These are phyloP conservation scores for Rubroshorea leprosula DNA, from an alignment of 345 rosid species.

Conservation along the genomic window DNA sequence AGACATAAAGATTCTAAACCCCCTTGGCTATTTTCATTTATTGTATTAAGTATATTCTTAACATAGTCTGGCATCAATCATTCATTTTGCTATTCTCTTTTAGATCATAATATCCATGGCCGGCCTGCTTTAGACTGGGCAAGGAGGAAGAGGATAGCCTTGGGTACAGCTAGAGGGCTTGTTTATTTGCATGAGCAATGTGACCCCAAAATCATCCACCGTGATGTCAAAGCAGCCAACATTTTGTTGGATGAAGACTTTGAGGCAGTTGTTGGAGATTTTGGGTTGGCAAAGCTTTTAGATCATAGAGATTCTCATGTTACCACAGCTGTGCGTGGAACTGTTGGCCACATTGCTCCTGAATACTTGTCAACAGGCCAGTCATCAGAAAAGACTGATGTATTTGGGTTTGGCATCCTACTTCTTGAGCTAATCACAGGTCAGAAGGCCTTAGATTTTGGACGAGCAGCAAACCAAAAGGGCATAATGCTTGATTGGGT, in stretches of 20 bases:
- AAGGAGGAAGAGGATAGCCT: neutral
- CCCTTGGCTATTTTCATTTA: no score
- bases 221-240: neutral
- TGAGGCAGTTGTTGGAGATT: neutral
- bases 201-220: neutral
- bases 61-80: no score
- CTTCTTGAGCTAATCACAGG: neutral
- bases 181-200: neutral
- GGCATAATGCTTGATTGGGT: neutral
- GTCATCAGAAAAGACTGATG: conserved; percentile 5
- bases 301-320: neutral
- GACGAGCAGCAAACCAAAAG: neutral
- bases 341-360: neutral
- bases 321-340: neutral
- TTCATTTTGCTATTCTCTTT: neutral
- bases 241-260: neutral
- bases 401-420: neutral
- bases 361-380: neutral
- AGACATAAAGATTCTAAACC: no score
- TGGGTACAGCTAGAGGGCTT: neutral
- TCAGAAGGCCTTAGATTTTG: neutral
- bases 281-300: neutral
- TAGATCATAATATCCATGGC: neutral
- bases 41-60: no score
- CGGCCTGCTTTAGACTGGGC: neutral